Base-by-base conservation (phyloP, 2,329 filamentous ascomycete species). In the Intubia oerlemansii region DNA sequence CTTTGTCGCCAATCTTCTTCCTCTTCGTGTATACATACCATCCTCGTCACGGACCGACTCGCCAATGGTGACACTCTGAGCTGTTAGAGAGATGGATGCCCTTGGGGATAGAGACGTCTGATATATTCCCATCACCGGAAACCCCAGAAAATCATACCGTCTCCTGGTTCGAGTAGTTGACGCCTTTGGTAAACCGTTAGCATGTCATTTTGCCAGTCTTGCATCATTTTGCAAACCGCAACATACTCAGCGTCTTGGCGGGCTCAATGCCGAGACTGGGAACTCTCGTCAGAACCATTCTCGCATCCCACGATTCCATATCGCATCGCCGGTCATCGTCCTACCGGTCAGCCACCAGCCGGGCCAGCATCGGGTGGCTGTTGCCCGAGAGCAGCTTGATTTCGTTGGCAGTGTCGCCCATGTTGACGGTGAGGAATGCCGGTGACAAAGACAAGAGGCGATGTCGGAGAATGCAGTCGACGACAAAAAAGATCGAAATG, bases 41-140 rank as follows among this genome's bases (percentile, higher is more conserved):
- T 95, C 85, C 62, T 95, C 85, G 49, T 95, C 85, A 53, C 85
- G 68, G 31, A 95, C 85, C 37, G 79, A 90, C 57, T 95, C 85
- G 48, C 85, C 84, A 42, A 93, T 90, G 13, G 82, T 92, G 33
- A 95, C 82, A 41, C 74, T 80, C 29, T 39, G 25, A 5, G 10
- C n/a, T n/a, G 27, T 29, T 25, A 32, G 26, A n/a, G n/a, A n/a
- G n/a, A n/a, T n/a, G n/a, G n/a, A n/a, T n/a, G n/a, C n/a, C n/a
- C n/a, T n/a, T n/a, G n/a, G n/a, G n/a, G n/a, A n/a, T n/a, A n/a
- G n/a, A n/a, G n/a, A n/a, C n/a, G n/a, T n/a, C n/a, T n/a, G n/a
- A n/a, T n/a, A n/a, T 20, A 8, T n/a, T 12, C 7, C n/a, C 12
- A 19, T 1, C 13, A 15, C n/a, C 11, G 1, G 15, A 17, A n/a